Base-by-base conservation (phyloP, 1,284 basidiomycete species). In the Pterula multifida region DNA sequence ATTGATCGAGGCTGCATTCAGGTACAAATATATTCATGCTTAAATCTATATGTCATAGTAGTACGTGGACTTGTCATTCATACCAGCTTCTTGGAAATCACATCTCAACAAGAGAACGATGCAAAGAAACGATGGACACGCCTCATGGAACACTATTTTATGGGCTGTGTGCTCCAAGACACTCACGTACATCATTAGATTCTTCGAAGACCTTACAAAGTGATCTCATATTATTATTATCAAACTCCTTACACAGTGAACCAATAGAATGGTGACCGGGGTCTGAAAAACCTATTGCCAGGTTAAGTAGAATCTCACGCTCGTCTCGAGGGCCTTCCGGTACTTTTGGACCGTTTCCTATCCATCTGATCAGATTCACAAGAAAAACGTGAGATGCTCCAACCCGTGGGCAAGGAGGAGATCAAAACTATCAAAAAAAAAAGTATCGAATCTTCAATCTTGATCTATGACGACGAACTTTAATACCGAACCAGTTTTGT, bases 401-500 rank as follows among this genome's bases (percentile, higher is more conserved):
- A 42, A 42, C n/a, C n/a, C 39, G 39, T 42, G 39, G 39, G 13
- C 21, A 22, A 22, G 21, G n/a, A 22, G 19, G 39, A 9, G 9
- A 42, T 19, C 39, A 42, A 19, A 42, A 42, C 28, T 32, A 15
- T 6, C 15, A 15, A 17, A 42, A n/a, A 6, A 42, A 9, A 42
- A 42, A 17, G 39, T 6, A 35, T n/a, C n/a, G 28, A 32, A 32
- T 32, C 28, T 15, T 32, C 28, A 17, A 42, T 42, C 39, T 42
- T 22, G 39, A 42, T 42, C 39, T 42, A 42, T 42, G 39, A 42
- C 39, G 39, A 42, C 39, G 39, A 42, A 22, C 9, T 42, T n/a
- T 42, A 19, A 11, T 42, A 42, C 39, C 39, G 39, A 17, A 42
- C 19, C 39, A 42, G 21, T 6, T 22, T 19, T 42, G 39, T n/a